Conservation (phyloP, 176 grass and related monocot species). For the Thinopyrum elongatum region DNA sequence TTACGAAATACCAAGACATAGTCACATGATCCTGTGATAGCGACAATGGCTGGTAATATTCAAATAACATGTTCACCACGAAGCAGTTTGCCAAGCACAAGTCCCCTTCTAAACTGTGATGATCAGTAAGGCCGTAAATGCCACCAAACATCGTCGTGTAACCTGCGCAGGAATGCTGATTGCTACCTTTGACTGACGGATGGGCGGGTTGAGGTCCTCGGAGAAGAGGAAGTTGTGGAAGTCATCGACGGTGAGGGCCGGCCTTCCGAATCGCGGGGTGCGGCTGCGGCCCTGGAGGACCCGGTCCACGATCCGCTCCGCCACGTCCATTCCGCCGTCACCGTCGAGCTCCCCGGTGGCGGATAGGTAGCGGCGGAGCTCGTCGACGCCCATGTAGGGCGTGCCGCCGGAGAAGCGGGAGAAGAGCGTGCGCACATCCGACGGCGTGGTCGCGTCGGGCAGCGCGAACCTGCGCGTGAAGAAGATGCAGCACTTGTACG, state of each 20-base stretch:
- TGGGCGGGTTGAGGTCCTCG: conserved; percentile 72
- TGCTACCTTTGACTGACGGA: conserved; percentile 41
- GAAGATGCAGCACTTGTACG: conserved; percentile 82
- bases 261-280: conserved; percentile 44
- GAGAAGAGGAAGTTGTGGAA: conserved; percentile 80
- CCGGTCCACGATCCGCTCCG: conserved; percentile 57
- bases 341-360: conserved; percentile 16
- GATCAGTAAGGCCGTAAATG: neutral
- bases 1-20: neutral
- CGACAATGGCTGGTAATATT: neutral
- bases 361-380: conserved; percentile 65
- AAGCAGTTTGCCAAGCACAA: neutral
- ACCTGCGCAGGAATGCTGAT: neutral
- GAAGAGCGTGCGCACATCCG: conserved; percentile 62
- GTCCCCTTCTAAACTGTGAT: neutral
- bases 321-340: conserved; percentile 27
- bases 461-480: conserved; percentile 73
- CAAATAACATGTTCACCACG: neutral
- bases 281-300: conserved; percentile 55
- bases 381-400: conserved; percentile 57
- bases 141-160: neutral
- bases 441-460: conserved; percentile 60
- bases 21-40: neutral
- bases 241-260: conserved; percentile 62
- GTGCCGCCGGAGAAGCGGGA: conserved; percentile 41